Percentiles rank a stretch among this genome's conserved stretches.
Conservation (phyloP, 2,329 filamentous ascomycete species). For the Phoma sp. region DNA sequence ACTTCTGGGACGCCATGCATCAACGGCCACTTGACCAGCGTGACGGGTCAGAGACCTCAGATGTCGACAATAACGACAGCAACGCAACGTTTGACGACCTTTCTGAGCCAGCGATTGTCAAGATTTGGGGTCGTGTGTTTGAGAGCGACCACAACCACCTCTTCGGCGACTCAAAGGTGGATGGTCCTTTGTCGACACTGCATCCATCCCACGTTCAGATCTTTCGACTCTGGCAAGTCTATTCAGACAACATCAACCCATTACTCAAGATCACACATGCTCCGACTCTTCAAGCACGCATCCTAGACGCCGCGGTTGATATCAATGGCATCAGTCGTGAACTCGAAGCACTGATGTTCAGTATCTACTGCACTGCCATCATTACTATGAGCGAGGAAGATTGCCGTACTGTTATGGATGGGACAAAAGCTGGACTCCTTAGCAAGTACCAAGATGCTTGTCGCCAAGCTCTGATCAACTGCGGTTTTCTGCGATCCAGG, state of each 20-base stretch:
- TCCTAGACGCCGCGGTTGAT: conserved; percentile 65
- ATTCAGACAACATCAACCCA: conserved; percentile 57
- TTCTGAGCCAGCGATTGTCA: conserved; percentile 43
- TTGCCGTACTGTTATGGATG: conserved; percentile 58
- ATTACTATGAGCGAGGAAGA: conserved; percentile 64
- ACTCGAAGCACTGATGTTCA: conserved; percentile 59
- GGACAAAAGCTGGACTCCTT: conserved; percentile 59
- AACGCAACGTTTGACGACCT: conserved; percentile 19
- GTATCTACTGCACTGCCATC: conserved; percentile 40
- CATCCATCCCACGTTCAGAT: conserved; percentile 72
- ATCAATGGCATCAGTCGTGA: conserved; percentile 59
- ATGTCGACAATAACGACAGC: conserved; percentile 2
- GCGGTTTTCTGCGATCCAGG: conserved; percentile 61
- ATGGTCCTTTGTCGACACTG: conserved; percentile 65
- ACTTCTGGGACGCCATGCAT: conserved; percentile 35
- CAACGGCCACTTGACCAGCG: conserved; percentile 4
- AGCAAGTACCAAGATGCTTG: conserved; percentile 65
- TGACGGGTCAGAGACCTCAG: neutral
- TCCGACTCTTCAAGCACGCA: conserved; percentile 56
- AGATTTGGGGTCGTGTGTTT: conserved; percentile 52
- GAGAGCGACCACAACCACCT: conserved; percentile 58
- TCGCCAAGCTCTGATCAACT: conserved; percentile 66
- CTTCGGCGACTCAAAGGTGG: conserved; percentile 57
- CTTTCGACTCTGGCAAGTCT: conserved; percentile 75
- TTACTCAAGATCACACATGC: conserved; percentile 38